Evolutionary conservation across 2,329 filamentous ascomycete genomes (phyloP), one percentile per base, ranked within the genome.

Genomic region (Drechslerella stenobrocha): DNA sequence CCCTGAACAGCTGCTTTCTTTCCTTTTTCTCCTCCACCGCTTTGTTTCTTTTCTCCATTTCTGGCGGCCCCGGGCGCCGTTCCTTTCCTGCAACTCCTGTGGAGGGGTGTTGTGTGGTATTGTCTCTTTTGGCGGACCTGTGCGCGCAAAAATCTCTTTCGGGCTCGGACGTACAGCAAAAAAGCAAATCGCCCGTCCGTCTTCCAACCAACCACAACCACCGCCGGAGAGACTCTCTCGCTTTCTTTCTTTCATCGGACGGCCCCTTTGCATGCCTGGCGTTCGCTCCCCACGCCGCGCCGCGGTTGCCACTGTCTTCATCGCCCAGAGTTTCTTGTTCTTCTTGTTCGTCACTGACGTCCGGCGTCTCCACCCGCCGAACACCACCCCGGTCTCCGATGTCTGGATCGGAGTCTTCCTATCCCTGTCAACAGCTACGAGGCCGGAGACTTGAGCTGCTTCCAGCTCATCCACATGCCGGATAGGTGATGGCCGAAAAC

Each of bases 401-500:
- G 35, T 45, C 48, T 23, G 34, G 22, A 48, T 67, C 63, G 63
- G 63, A 67, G 63, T 55, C 61, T 66, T 50, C 53, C 61, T 58
- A 58, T 28, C 60, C 60, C 52, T 66, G 60, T 48, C 53, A 11
- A 20, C 23, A 51, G 35, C 57, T 53, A 52, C 47, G 35, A 37
- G 34, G 13, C 40, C 24, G 7, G 37, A 45, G 44, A 48, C 22
- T 28, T 11, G 34, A 57, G 42, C 55, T 67, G 63, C 55, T 59
- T 37, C 45, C 44, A 47, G 42, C 35, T 45, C 61, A 35, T 59
- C 32, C 37, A 67, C 44, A 60, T 67, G 55, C 63, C 63, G 50
- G 55, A 67, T 67, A 67, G 63, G 63, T 60, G 46, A 67, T 60
- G 55, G 55, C 63, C 63, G 63, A 66, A 48, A 50, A 13, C 22